Conservation (phyloP, 768 basidiomycete genomes). For the Trametopsis cervina region DNA sequence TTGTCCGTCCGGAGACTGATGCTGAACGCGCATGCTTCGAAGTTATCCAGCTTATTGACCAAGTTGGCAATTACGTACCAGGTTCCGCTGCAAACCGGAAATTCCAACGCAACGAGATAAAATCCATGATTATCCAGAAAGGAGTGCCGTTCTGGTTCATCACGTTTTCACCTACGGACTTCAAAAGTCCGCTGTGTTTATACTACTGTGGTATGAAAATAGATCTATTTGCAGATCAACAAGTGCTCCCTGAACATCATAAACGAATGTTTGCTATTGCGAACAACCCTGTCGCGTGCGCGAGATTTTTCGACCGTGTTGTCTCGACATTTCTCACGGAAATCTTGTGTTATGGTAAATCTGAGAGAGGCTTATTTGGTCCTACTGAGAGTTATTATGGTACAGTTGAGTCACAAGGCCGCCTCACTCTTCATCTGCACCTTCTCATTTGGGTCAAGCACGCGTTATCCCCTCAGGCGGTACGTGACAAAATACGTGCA, state of each 20-base stretch:
- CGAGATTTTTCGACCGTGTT: conserved; percentile 9
- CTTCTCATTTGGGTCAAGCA: conserved; percentile 28
- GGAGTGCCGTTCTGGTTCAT: conserved; percentile 18
- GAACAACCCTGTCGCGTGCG: conserved; percentile 11
- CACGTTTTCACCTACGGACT: conserved; percentile 17
- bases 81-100: conserved; percentile 12
- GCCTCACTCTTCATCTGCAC: conserved; percentile 32
- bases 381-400: conserved; percentile 29
- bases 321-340: conserved; percentile 7
- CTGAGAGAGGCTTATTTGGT: conserved; percentile 21
- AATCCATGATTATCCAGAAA: conserved; percentile 10
- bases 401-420: conserved; percentile 34
- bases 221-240: not conserved
- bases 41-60: conserved; percentile 5
- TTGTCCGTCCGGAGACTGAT: conserved; percentile 23
- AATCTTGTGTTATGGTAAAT: conserved; percentile 4
- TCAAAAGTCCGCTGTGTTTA: conserved; percentile 14
- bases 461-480: conserved; percentile 5
- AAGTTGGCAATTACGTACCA: conserved; percentile 10
- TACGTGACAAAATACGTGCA: too few species aligned
- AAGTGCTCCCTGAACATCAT: not conserved
- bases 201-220: conserved; percentile 13
- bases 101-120: conserved; percentile 14
- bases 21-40: conserved; percentile 26
- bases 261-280: conserved; percentile 5